phyloP scores from a whole-genome alignment of 1,284 basidiomycete genomes.

The Garcileccinum viscosum region DNA sequence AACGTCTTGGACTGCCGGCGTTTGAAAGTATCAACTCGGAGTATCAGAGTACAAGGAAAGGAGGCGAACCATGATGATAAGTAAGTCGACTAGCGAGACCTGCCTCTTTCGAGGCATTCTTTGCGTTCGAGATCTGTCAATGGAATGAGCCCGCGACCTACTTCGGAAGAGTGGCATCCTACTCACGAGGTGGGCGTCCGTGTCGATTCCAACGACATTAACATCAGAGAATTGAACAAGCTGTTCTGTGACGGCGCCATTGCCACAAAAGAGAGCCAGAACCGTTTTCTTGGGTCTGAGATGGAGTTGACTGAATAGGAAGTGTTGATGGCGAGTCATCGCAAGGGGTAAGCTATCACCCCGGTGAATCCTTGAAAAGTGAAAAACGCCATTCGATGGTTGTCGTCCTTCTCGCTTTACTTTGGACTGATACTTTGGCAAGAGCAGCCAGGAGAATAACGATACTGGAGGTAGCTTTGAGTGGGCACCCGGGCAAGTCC shows the following conservation, averaged over 20 bases:
- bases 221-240: conserved; percentile 20
- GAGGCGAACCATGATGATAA: conserved; percentile 9
- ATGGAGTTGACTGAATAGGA: conserved; percentile 16
- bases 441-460: not conserved
- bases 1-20: conserved; percentile 5
- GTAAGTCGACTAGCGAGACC: conserved; percentile 9
- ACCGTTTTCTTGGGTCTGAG: conserved; percentile 17
- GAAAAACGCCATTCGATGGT: conserved; percentile 8
- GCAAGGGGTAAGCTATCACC: conserved; percentile 16
- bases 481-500: not conserved
- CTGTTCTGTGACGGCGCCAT: conserved; percentile 10
- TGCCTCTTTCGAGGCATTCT: conserved; percentile 5
- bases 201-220: conserved; percentile 18
- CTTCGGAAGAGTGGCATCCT: not conserved
- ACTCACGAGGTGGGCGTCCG: conserved; percentile 13
- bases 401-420: conserved; percentile 38
- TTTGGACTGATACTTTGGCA: not conserved
- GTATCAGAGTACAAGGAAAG: not conserved
- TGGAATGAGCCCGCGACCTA: not conserved
- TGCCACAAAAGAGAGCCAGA: conserved; percentile 20
- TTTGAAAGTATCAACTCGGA: not conserved
- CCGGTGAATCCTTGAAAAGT: conserved; percentile 18
- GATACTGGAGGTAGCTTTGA: conserved; percentile 3
- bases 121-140: conserved; percentile 13
- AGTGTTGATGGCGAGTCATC: conserved; percentile 21